A percentile compares a stretch with the other conserved stretches of the same genome.
Conservation (phyloP, 2,329 filamentous ascomycete genomes). For the Aureobasidium subglaciale region DNA sequence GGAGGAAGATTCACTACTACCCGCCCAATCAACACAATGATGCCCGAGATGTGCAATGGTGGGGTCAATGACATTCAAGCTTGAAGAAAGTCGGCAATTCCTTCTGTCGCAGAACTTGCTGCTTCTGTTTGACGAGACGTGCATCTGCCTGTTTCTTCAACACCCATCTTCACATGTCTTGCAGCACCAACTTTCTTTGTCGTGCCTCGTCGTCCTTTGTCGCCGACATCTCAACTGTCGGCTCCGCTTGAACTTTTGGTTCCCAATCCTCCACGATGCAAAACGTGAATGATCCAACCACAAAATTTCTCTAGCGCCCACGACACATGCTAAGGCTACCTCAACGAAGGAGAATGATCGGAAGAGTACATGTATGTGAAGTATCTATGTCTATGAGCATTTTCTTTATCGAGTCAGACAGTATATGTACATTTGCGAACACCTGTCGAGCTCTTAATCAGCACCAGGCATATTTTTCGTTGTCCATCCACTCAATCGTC, state of each 20-base stretch:
- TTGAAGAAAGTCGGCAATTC: not conserved
- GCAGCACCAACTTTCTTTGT: not conserved
- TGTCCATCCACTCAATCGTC: constrained; percentile 63
- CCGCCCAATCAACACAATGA: not conserved
- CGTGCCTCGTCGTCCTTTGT: not conserved
- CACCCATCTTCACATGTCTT: not conserved
- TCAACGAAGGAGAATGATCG: too few species aligned
- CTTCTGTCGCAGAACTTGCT: not conserved
- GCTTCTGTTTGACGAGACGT: not conserved
- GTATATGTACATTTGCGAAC: not conserved
- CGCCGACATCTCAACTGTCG: not conserved
- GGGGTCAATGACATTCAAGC: not conserved
- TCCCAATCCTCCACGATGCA: too few species aligned
- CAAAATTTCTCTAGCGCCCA: too few species aligned
- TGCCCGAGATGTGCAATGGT: not conserved
- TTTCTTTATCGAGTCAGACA: not conserved
- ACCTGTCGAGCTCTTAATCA: constrained; percentile 30
- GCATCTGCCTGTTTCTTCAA: not conserved
- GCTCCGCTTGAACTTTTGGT: not conserved
- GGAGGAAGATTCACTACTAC: not conserved
- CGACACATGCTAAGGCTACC: too few species aligned
- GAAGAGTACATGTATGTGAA: too few species aligned
- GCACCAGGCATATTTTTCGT: constrained; percentile 75
- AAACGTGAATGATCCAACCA: too few species aligned
- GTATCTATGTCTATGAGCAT: not conserved